Evolutionary conservation across 495 filamentous ascomycete species (phyloP), one percentile per base, ranked within the genome.

Genomic region (Xylaria nigripes): DNA sequence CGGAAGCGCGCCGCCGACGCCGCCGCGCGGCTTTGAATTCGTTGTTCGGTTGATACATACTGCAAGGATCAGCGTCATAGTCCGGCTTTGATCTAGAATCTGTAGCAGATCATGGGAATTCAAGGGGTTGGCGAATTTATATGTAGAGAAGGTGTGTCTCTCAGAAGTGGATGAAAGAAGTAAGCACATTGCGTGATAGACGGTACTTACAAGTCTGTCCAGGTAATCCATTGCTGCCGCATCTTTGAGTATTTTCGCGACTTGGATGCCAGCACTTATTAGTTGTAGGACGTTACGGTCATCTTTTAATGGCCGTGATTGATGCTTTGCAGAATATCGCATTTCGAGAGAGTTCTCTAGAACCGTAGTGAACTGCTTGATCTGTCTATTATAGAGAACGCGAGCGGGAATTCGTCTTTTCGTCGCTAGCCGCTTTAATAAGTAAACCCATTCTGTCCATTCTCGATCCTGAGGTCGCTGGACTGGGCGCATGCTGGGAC

Each of bases 361-460:
- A 24, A 90, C 80, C 40, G 87, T 90, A 53, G 89, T 85, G 64
- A 91, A 78, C 67, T 91, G 86, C 67, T 90, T 91, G 72, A 94
- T 94, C 69, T 92, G 88, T 56, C 86, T 84, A 68, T 91, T 87
- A 71, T 94, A 90, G 32, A 94, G 72, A 12, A 90, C 84, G 48
- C 87, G 75, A 18, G 88, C 84, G 16, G 89, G 89, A 58, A 94
- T 92, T 42, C 87, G 81, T 24, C 89, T 77, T 70, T 91, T 90
- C 30, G 87, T 92, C 30, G 89, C 88, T 54, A 94, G 76, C 34
- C 88, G 79, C 72, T 91, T 92, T 54, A 94, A 76, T 51, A 94
- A 80, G 70, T 90, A 89, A 29, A 90, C 87, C 89, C 89, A 94
- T 66, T 94, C 89, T 59, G 87, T 90, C 88, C 89, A 94, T 69